Percentiles rank a stretch among this genome's conserved stretches.
Conservation (phyloP, 2,329 filamentous ascomycete genomes). For the Botrytis fragariae region DNA sequence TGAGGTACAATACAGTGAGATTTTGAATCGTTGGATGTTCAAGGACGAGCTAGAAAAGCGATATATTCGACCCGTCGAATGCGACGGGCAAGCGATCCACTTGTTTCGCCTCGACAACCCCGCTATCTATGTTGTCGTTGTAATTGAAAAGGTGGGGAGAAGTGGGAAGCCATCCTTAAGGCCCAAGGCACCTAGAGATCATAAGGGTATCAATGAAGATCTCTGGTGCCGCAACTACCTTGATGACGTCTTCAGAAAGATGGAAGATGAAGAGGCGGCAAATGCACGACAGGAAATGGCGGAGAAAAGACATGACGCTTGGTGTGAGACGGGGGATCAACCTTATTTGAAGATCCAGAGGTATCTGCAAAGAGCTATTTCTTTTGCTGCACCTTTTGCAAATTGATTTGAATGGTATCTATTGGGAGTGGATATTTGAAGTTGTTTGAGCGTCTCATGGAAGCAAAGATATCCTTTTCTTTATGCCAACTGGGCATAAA, state of each 20-base stretch:
- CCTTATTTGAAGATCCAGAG: not conserved
- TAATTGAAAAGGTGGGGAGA: not conserved
- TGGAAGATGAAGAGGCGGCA: not conserved
- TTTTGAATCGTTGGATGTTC: conserved; percentile 25
- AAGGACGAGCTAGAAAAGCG: conserved; percentile 23
- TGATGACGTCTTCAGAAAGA: not conserved
- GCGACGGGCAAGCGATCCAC: not conserved
- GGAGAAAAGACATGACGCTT: not conserved
- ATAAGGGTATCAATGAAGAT: conserved; percentile 10
- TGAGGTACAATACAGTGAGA: conserved; percentile 21
- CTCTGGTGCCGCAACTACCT: not conserved
- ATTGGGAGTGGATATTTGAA: not conserved
- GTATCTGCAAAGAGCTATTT: not conserved
- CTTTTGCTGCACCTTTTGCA: not conserved
- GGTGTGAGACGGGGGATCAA: not conserved
- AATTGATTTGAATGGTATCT: not conserved
- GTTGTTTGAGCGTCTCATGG: not conserved
- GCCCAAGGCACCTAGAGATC: not conserved
- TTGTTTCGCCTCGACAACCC: conserved; percentile 4
- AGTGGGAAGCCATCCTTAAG: not conserved
- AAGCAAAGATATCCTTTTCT: not conserved
- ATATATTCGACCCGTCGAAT: not conserved
- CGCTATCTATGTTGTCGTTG: not conserved
- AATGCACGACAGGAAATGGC: not conserved
- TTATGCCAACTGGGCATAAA: not conserved